phyloP scores from a whole-genome alignment of 257 asterid genomes.

The Solanum ossicruentum region DNA sequence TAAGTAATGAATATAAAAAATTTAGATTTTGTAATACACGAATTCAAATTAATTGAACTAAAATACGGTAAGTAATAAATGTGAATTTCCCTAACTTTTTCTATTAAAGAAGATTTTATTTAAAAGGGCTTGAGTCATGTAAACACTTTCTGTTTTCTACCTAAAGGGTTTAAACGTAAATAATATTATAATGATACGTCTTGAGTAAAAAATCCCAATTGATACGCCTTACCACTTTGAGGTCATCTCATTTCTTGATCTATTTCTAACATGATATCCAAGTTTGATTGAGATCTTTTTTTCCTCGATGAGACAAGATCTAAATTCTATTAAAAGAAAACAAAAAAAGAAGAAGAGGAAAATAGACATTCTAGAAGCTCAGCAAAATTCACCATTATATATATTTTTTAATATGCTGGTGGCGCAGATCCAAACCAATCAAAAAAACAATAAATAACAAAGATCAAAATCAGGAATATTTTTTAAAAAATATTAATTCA shows the following conservation, averaged over 20 bases:
- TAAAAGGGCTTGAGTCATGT: too few species aligned
- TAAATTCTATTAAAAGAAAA: neutral
- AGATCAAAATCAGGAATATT: neutral
- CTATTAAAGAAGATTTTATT: neutral
- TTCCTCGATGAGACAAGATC: neutral
- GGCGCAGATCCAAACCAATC: neutral
- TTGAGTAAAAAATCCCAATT: neutral
- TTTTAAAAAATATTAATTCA: neutral
- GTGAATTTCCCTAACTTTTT: neutral
- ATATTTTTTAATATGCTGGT: neutral
- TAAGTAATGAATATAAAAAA: too few species aligned
- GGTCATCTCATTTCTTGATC: neutral
- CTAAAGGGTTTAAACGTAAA: too few species aligned
- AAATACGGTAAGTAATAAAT: too few species aligned
- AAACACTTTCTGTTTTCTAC: too few species aligned
- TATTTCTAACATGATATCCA: neutral
- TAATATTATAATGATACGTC: too few species aligned
- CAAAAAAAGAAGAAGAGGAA: neutral
- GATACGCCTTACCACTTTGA: neutral
- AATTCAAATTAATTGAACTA: too few species aligned
- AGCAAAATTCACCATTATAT: neutral
- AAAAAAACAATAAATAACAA: neutral
- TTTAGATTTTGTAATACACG: too few species aligned
- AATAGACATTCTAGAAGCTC: neutral
- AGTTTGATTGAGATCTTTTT: neutral